Base-by-base conservation (phyloP, 2,329 filamentous ascomycete species). In the Sarocladium brachiariae region DNA sequence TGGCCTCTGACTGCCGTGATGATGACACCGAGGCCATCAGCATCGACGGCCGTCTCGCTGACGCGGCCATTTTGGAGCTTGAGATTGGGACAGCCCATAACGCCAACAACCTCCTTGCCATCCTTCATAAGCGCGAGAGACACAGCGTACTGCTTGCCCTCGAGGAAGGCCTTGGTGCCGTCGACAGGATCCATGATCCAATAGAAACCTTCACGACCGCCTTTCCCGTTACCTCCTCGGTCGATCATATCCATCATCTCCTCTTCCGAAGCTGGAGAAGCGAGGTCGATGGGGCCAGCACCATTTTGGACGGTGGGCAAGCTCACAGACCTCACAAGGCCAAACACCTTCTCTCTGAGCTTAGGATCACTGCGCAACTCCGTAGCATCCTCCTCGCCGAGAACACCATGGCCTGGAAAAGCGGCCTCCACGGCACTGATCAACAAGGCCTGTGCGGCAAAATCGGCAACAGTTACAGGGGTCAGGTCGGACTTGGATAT, bases 111-210 rank as follows among this genome's bases (percentile, higher is more conserved):
- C 61, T 85, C 77, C 41, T 64, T 58, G 3, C 81, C 81, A 50
- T 82, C 68, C 52, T 80, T 73, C 2, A 84, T 63, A 54, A 85
- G 64, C 2, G 77, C 75, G 18, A 84, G 65, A 53, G 78, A 78
- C 3, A 85, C 78, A 2, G 76, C 81, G 53, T 84, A 85, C 63
- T 85, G 81, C 62, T 80, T 72, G 2, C 77, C 77, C 34, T 66
- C 66, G 55, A 85, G 74, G 52, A 83, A 85, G 0, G 80, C 77
- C 14, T 75, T 76, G 1, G 81, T 85, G 25, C 81, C 81, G 56
- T 85, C 81, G 7, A 85, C 76, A 0, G 81, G 81, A 58, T 85
- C 81, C 60, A 85, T 73, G 25, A 81, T 74, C 81, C 81, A 85
- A 49, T 78, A 72, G 1, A 74, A 66, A 0, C 71, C 66, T 2